Conservation (phyloP, 768 basidiomycete genomes). For the Mycena vulgaris region DNA sequence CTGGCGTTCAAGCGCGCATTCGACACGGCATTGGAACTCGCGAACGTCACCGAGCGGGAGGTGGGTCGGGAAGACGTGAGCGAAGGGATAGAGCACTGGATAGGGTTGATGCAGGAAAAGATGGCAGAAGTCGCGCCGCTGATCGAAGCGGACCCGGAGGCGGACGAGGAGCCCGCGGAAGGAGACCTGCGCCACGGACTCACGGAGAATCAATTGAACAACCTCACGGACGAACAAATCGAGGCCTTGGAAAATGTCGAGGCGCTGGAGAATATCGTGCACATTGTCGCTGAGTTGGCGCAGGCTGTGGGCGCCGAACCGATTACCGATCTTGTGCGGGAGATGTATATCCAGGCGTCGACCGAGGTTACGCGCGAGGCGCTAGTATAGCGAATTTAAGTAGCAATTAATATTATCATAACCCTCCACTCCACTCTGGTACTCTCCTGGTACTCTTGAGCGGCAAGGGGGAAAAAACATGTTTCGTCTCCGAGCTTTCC, state of each 20-base stretch:
- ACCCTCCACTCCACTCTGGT: no score
- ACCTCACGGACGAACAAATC: conserved; percentile 19
- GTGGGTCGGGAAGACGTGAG: conserved; percentile 9
- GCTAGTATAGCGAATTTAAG: no score
- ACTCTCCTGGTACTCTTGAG: no score
- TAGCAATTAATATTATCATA: no score
- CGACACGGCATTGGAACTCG: conserved; percentile 27
- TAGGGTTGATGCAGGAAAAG: conserved; percentile 23
- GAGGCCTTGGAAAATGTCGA: conserved; percentile 17
- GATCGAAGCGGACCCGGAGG: not conserved
- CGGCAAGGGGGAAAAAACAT: no score
- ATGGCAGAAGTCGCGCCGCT: not conserved
- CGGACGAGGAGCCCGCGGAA: no score
- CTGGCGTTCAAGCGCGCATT: conserved; percentile 29
- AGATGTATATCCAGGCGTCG: conserved; percentile 30
- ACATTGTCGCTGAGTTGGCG: conserved; percentile 14
- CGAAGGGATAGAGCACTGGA: conserved; percentile 10
- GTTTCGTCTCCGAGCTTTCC: no score
- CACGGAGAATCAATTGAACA: conserved; percentile 5
- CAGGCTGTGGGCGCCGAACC: conserved; percentile 20
- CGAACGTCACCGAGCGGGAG: conserved; percentile 4
- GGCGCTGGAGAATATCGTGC: conserved; percentile 20
- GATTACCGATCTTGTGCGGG: conserved; percentile 27
- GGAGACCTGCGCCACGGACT: not conserved
- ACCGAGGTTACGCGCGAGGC: conserved; percentile 27